Percentiles rank a stretch among this genome's conserved stretches.
Conservation (phyloP, 768 basidiomycete genomes). For the Mycena haematopus region DNA sequence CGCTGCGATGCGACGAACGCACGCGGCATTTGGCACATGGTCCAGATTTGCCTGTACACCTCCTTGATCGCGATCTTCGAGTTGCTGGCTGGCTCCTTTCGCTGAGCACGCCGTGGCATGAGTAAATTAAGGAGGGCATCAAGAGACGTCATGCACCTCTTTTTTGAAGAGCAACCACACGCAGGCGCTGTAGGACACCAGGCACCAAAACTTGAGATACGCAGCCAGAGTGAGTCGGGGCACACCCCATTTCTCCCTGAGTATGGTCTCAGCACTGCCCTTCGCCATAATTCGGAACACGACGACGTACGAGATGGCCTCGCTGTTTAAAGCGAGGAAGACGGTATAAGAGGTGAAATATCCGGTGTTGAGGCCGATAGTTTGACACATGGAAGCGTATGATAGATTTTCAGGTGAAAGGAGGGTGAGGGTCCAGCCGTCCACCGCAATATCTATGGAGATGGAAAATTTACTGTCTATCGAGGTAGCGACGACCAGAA, state of each 20-base stretch:
- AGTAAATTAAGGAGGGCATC: not conserved
- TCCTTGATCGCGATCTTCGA: conserved; percentile 88
- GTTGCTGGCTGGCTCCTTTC: conserved; percentile 72
- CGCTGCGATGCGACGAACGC: conserved; percentile 36
- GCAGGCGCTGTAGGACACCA: conserved; percentile 84
- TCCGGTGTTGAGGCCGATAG: conserved; percentile 94
- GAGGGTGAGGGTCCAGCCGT: conserved; percentile 85
- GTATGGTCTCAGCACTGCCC: not conserved
- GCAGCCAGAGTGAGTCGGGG: conserved; percentile 73
- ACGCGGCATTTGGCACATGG: conserved; percentile 91
- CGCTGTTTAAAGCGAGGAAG: conserved; percentile 94
- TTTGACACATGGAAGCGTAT: conserved; percentile 98
- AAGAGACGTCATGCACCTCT: conserved; percentile 61
- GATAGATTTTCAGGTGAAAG: conserved; percentile 94
- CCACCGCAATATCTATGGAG: conserved; percentile 89
- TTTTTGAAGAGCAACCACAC: conserved; percentile 91
- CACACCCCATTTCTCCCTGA: conserved; percentile 76
- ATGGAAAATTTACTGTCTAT: conserved; percentile 21
- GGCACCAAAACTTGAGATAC: conserved; percentile 89
- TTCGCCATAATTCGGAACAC: not conserved
- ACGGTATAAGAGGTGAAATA: conserved; percentile 97
- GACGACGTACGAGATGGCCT: conserved; percentile 77
- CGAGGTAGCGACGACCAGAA: not conserved
- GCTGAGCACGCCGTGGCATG: conserved; percentile 47
- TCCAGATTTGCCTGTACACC: conserved; percentile 95